Percentiles rank a stretch among this genome's conserved stretches.
Conservation (phyloP, 225 moss, liverwort and hornwort genomes). For the Rhytidiadelphus loreus region DNA sequence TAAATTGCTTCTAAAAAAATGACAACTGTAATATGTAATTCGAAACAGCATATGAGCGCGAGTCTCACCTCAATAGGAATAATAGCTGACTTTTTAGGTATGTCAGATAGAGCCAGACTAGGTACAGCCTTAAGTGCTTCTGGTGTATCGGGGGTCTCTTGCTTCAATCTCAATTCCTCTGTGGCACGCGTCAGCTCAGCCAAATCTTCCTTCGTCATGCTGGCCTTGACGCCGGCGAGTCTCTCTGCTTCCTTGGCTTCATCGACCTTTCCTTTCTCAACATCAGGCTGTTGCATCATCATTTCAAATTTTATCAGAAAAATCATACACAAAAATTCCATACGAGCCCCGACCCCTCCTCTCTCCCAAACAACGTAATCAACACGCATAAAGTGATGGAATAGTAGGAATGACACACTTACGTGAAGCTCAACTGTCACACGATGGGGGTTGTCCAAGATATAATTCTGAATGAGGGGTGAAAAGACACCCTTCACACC, state of each 20-base stretch:
- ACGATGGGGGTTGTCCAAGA: conserved; percentile 81
- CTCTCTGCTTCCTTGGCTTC: conserved; percentile 84
- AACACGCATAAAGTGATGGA: background rate
- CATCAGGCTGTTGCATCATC: conserved; percentile 62
- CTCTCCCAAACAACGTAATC: background rate
- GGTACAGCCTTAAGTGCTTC: conserved; percentile 93
- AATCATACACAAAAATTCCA: background rate
- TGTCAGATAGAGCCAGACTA: conserved; percentile 70
- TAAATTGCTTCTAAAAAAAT: background rate
- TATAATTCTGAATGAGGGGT: conserved; percentile 80
- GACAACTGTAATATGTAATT: background rate
- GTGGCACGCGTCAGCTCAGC: conserved; percentile 89
- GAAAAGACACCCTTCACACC: conserved; percentile 95
- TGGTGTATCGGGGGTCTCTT: conserved; percentile 91
- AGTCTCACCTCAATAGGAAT: conserved; percentile 52
- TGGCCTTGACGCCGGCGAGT: conserved; percentile 64
- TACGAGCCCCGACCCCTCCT: background rate
- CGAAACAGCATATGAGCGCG: background rate
- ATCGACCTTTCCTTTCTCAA: conserved; percentile 71
- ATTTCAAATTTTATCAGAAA: background rate
- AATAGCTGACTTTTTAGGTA: conserved; percentile 62
- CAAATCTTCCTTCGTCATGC: conserved; percentile 81
- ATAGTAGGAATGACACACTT: background rate
- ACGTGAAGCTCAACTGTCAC: conserved; percentile 94
- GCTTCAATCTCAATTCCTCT: conserved; percentile 79